These are phyloP conservation scores for Candida suzukii DNA, from an alignment of 805 yeast genomes.

Conservation along the genomic window DNA sequence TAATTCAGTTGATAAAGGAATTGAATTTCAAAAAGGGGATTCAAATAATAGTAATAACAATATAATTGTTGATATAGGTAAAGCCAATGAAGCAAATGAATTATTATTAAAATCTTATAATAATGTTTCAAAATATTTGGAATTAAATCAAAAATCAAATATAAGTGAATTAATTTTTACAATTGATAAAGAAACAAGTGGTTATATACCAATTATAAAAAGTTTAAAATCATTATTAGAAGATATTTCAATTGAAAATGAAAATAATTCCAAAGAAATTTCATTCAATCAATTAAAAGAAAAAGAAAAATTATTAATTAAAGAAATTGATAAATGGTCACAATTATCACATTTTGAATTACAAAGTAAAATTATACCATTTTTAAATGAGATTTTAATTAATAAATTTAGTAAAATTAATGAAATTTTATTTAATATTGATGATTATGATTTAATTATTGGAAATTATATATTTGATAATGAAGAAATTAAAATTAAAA, in stretches of 20 bases:
- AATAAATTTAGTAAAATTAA: constrained; percentile 21
- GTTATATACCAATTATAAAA: constrained; percentile 19
- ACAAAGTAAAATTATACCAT: constrained; percentile 25
- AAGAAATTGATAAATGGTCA: constrained; percentile 24
- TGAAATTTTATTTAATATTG: constrained; percentile 24
- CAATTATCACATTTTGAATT: constrained; percentile 27
- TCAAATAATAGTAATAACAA: not conserved
- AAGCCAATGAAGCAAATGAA: constrained; percentile 21
- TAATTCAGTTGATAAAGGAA: not conserved
- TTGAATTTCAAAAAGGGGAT: constrained; percentile 4
- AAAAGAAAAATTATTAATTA: constrained; percentile 6
- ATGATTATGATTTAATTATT: constrained; percentile 23
- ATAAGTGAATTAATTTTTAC: constrained; percentile 19
- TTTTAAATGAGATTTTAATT: constrained; percentile 18
- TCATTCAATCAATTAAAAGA: constrained; percentile 3
- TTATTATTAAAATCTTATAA: constrained; percentile 16
- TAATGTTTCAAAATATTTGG: constrained; percentile 20
- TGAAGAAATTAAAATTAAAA: constrained; percentile 2
- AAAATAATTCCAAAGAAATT: not conserved
- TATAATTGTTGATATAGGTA: constrained; percentile 17
- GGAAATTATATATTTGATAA: constrained; percentile 21
- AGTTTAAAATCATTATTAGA: constrained; percentile 18
- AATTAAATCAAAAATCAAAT: constrained; percentile 20
- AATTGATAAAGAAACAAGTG: constrained; percentile 22
- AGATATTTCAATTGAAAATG: constrained; percentile 11